A percentile compares a stretch with the other conserved stretches of the same genome.
These are phyloP conservation scores for Sporodiniella umbellata DNA, from an alignment of 371 early-diverging fungal species.

Conservation along the genomic window DNA sequence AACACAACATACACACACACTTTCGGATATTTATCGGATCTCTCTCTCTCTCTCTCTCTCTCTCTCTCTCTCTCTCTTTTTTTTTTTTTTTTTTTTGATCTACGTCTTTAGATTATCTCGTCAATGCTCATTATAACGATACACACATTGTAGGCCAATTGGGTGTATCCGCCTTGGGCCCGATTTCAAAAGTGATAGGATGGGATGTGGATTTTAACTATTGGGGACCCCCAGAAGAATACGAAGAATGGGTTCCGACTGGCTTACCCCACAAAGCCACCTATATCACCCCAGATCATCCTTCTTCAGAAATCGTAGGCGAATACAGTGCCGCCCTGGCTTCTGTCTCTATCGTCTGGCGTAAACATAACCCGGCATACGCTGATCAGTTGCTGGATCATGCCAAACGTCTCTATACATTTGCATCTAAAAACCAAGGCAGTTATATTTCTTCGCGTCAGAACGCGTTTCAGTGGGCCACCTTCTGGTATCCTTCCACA, in stretches of 20 bases:
- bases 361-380: conserved; percentile 41
- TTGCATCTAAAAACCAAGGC: conserved; percentile 45
- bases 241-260: conserved; percentile 51
- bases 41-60: too few relatives aligned
- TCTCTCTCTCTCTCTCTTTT: too few relatives aligned
- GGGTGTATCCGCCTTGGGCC: conserved; percentile 47
- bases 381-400: conserved; percentile 43
- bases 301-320: conserved; percentile 52
- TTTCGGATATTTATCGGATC: not conserved
- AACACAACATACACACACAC: too few relatives aligned
- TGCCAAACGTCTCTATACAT: conserved; percentile 44
- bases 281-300: conserved; percentile 49
- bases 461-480: conserved; percentile 48
- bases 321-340: conserved; percentile 54
- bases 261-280: conserved; percentile 44
- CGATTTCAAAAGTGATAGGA: conserved; percentile 41
- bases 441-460: conserved; percentile 43
- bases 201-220: conserved; percentile 58
- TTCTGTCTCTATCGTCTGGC: conserved; percentile 41
- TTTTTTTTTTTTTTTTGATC: conserved; percentile 1
- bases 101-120: conserved; percentile 38
- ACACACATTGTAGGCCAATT: conserved; percentile 53
- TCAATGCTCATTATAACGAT: conserved; percentile 50
- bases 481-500: conserved; percentile 55
- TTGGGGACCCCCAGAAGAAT: conserved; percentile 61